Percentiles rank a stretch among this genome's conserved stretches.
Conservation (phyloP, 495 filamentous ascomycete species). For the Daldinia concentrica region DNA sequence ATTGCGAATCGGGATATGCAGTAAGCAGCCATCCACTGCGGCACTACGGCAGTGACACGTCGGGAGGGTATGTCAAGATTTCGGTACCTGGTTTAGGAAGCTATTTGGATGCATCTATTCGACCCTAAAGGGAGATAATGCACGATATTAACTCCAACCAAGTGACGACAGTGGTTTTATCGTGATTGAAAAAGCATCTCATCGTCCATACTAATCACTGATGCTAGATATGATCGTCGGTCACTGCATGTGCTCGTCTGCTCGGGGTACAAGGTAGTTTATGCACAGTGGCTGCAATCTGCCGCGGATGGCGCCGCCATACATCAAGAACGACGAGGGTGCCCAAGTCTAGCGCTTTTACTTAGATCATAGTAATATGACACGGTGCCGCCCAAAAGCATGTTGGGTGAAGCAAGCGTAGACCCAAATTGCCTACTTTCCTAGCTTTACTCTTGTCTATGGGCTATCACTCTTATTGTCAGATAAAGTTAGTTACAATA, state of each 20-base stretch:
- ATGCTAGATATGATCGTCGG: conserved; percentile 19
- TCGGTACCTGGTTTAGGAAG: conserved; percentile 29
- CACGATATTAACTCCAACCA: conserved; percentile 2
- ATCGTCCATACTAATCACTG: conserved; percentile 6
- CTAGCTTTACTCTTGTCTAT: background rate
- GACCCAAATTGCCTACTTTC: background rate
- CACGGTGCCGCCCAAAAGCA: background rate
- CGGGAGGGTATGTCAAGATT: conserved; percentile 20
- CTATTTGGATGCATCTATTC: conserved; percentile 14
- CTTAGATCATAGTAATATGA: background rate
- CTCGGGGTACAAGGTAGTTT: conserved; percentile 1
- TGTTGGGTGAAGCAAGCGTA: background rate
- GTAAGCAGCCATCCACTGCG: conserved; percentile 41
- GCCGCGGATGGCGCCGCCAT: conserved; percentile 21
- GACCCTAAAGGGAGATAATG: conserved; percentile 9
- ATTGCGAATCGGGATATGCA: conserved; percentile 38
- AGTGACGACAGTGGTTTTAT: conserved; percentile 13
- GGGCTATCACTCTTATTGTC: background rate
- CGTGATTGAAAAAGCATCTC: conserved; percentile 6
- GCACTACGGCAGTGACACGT: conserved; percentile 33
- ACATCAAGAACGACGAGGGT: conserved; percentile 11
- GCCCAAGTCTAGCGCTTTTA: background rate
- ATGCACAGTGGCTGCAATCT: conserved; percentile 32
- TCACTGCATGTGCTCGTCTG: conserved; percentile 10
- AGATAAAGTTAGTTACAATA: background rate